Percentiles rank a stretch among this genome's conserved stretches.
Conservation (phyloP, 1,284 basidiomycete species). For the Ustilago vetiveriae region DNA sequence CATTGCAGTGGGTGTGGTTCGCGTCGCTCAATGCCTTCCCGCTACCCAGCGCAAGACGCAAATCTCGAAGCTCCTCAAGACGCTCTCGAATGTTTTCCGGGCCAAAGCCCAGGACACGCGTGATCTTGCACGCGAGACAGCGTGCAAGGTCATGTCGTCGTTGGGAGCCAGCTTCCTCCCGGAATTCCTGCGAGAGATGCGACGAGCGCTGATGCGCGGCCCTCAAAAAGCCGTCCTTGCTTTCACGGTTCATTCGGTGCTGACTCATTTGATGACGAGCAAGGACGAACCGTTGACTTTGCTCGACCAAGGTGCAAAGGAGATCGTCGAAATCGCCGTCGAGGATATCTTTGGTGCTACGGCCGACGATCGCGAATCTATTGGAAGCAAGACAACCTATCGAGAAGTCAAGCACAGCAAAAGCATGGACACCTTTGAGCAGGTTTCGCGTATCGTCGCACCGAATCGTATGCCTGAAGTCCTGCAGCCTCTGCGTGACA, state of each 20-base stretch:
- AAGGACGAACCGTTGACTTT: slow-evolving; percentile 71
- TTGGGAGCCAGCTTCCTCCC: slow-evolving; percentile 81
- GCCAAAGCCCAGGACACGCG: slow-evolving; percentile 94
- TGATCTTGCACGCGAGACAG: slow-evolving; percentile 84
- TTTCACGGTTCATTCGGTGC: slow-evolving; percentile 81
- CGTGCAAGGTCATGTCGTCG: slow-evolving; percentile 81
- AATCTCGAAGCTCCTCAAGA: slow-evolving; percentile 81
- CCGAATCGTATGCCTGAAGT: slow-evolving; percentile 75
- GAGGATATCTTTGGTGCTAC: slow-evolving; percentile 96
- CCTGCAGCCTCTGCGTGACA: slow-evolving; percentile 81
- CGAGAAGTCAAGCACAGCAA: slow-evolving; percentile 64
- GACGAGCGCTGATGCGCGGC: slow-evolving; percentile 83
- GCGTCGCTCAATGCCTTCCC: slow-evolving; percentile 85
- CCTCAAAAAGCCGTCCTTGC: slow-evolving; percentile 94
- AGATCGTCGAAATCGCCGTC: slow-evolving; percentile 81
- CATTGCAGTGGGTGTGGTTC: slow-evolving; percentile 85
- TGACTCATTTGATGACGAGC: slow-evolving; percentile 72
- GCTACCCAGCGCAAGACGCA: slow-evolving; percentile 71
- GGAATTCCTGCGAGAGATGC: slow-evolving; percentile 80
- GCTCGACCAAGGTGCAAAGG: slow-evolving; percentile 77
- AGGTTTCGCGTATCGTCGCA: slow-evolving; percentile 54
- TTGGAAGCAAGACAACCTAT: slow-evolving; percentile 88
- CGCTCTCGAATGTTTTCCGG: slow-evolving; percentile 85
- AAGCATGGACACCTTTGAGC: slow-evolving; percentile 66
- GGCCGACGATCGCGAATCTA: slow-evolving; percentile 85